Percentiles rank a stretch among this genome's conserved stretches.
These are phyloP conservation scores for Aspergillus leporis DNA, from an alignment of 495 filamentous ascomycete species.

Conservation along the genomic window DNA sequence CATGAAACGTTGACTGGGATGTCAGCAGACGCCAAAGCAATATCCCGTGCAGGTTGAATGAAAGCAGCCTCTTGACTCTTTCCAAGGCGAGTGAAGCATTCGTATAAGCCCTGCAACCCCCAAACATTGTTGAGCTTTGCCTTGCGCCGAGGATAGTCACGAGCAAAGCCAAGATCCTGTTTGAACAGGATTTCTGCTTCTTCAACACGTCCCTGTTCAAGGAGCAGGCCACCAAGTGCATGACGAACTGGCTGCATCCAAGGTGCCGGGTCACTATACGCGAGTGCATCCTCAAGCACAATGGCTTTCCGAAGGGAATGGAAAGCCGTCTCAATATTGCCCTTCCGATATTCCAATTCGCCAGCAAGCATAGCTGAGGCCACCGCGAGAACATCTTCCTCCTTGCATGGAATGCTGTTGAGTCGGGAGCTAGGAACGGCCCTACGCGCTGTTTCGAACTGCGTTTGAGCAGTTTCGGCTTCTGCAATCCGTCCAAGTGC, in stretches of 20 bases:
- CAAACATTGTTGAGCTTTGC: conserved; percentile 69
- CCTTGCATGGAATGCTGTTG: conserved; percentile 56
- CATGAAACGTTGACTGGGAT: conserved; percentile 61
- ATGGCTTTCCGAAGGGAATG: conserved; percentile 49
- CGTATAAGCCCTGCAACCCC: conserved; percentile 65
- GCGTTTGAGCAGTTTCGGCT: conserved; percentile 41
- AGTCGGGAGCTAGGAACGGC: conserved; percentile 45
- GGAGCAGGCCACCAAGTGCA: conserved; percentile 38
- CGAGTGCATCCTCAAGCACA: conserved; percentile 53
- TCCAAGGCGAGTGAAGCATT: conserved; percentile 58
- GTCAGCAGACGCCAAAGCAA: conserved; percentile 57
- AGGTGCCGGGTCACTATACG: conserved; percentile 69
- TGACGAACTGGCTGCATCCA: conserved; percentile 71
- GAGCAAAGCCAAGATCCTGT: conserved; percentile 61
- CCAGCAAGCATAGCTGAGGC: conserved; percentile 61
- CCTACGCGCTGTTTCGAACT: conserved; percentile 45
- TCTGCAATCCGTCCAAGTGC: conserved; percentile 43
- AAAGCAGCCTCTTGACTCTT: conserved; percentile 48
- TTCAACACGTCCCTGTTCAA: conserved; percentile 59
- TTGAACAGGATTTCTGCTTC: conserved; percentile 57
- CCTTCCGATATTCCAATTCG: conserved; percentile 61
- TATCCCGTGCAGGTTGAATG: conserved; percentile 47
- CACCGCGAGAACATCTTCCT: conserved; percentile 53
- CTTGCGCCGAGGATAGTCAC: conserved; percentile 54
- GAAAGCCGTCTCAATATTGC: conserved; percentile 52